A percentile compares a stretch with the other conserved stretches of the same genome.
Conservation (phyloP, 2,329 filamentous ascomycete genomes). For the Neocatenulostroma microsporum region DNA sequence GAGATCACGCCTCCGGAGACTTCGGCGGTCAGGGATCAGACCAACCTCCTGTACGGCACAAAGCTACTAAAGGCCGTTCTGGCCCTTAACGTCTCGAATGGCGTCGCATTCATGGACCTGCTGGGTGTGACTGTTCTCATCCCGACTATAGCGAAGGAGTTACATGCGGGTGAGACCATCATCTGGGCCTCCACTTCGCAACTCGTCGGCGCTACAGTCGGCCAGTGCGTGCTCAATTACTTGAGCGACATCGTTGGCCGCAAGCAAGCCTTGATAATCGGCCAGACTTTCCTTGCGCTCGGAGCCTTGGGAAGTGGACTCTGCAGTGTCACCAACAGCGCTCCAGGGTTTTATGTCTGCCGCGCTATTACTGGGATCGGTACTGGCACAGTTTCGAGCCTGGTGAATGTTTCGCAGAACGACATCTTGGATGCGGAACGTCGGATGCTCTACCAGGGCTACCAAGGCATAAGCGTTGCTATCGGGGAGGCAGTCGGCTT, state of each 20-base stretch:
- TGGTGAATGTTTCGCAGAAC: slow-evolving; percentile 20
- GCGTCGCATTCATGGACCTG: slow-evolving; percentile 1
- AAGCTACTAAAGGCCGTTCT: not conserved
- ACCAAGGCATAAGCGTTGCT: slow-evolving; percentile 17
- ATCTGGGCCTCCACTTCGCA: slow-evolving; percentile 15
- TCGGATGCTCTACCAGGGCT: slow-evolving; percentile 16
- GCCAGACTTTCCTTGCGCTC: slow-evolving; percentile 5
- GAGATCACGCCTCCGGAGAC: too few species aligned
- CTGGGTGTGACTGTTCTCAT: too few species aligned
- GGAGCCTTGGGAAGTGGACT: slow-evolving; percentile 9
- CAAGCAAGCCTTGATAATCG: slow-evolving; percentile 13
- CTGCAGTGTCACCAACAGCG: slow-evolving; percentile 1
- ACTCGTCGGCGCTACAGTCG: slow-evolving; percentile 14
- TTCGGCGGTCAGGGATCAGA: too few species aligned
- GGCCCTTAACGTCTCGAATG: slow-evolving; percentile 1
- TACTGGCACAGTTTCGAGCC: slow-evolving; percentile 16
- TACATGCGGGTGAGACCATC: slow-evolving; percentile 10
- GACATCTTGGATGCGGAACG: slow-evolving; percentile 14
- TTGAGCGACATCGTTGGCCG: slow-evolving; percentile 17
- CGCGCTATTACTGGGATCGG: slow-evolving; percentile 15
- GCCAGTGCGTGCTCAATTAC: slow-evolving; percentile 17
- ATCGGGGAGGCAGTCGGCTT: slow-evolving; percentile 15
- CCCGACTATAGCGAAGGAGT: too few species aligned
- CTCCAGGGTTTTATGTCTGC: slow-evolving; percentile 8
- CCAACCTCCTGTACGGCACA: slow-evolving; percentile 1